Percentiles rank a stretch among this genome's conserved stretches.
Evolutionary conservation across 805 yeast genomes (phyloP).

Genomic region (Vanderwaltozyma verrucispora): DNA sequence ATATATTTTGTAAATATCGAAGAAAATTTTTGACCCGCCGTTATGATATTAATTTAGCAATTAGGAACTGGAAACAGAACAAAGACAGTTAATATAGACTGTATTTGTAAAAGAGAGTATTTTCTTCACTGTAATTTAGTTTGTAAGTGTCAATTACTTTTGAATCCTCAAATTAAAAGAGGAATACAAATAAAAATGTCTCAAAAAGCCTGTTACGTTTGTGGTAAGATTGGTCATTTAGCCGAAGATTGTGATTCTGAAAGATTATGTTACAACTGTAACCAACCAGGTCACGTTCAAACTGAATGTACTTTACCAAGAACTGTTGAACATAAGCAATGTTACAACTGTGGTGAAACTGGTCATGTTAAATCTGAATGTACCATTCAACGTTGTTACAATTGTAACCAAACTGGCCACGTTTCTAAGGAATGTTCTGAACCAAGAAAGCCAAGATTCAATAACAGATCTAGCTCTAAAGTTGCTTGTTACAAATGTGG

Average conservation of each 20-base stretch:
- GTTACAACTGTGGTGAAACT: slow-evolving; percentile 85
- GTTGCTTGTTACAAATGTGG: slow-evolving; percentile 80
- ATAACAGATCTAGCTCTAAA: slow-evolving; percentile 5
- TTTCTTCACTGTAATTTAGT: too few species aligned
- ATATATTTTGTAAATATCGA: too few species aligned
- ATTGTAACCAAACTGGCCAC: slow-evolving; percentile 71
- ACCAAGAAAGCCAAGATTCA: slow-evolving; percentile 25
- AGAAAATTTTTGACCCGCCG: too few species aligned
- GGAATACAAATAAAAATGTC: too few species aligned
- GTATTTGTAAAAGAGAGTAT: too few species aligned
- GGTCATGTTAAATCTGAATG: slow-evolving; percentile 89
- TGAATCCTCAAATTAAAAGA: too few species aligned
- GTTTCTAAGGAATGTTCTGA: slow-evolving; percentile 66
- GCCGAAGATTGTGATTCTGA: slow-evolving; percentile 85
- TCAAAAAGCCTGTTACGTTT: slow-evolving; percentile 80
- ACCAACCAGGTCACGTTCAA: slow-evolving; percentile 81
- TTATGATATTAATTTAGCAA: too few species aligned
- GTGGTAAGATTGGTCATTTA: slow-evolving; percentile 86
- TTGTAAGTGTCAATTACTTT: too few species aligned
- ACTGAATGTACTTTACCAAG: slow-evolving; percentile 83
- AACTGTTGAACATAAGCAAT: slow-evolving; percentile 75
- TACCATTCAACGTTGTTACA: slow-evolving; percentile 65
- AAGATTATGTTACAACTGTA: slow-evolving; percentile 88
- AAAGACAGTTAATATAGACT: too few species aligned
- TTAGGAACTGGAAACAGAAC: too few species aligned